Base-by-base conservation (phyloP, 192 early-diverging fungal species). In the Coemansia sp. region DNA sequence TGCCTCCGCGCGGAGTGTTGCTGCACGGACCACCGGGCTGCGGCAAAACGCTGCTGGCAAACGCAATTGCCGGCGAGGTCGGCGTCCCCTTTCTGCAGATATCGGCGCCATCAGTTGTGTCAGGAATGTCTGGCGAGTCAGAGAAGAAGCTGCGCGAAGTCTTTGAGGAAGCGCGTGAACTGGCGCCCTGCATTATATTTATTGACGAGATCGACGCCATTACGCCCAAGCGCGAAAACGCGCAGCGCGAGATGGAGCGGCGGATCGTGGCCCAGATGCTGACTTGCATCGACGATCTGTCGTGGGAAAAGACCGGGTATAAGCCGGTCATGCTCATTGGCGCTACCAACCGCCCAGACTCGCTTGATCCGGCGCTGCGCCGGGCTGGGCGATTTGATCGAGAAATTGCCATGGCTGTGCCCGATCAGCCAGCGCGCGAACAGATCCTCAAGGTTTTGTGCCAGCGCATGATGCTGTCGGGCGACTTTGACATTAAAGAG, bases 171-270 rank as follows among this genome's bases (percentile, higher is more conserved):
- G 96, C 95, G 4, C 91, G 86, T 56, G 88, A 84, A 5, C 72
- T 88, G 60, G 94, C 94, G 6, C 94, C 94, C 0, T 95, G 92
- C 75, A 66, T 98, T 22, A 82, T 98, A 57, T 98, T 98, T 63
- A 94, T 98, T 65, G 96, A 98, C 69, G 96, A 98, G 73, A 97
- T 98, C 60, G 96, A 98, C 73, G 93, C 94, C 14, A 97, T 98
- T 53, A 93, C 95, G 3, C 94, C 95, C 7, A 92, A 92, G 75
- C 80, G 80, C 58, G 80, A 82, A 15, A 82, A 70, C 21, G 80
- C 94, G 5, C 92, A 95, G 70, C 80, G 95, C 60, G 95, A 96
- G 72, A 95, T 98, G 87, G 96, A 98, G 79, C 84, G 94, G 19
- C 83, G 96, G 41, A 94, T 98, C 60, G 96, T 98, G 12, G 92